These are phyloP conservation scores for Thalassia testudinum DNA, from an alignment of 116 monocot species.

Conservation along the genomic window DNA sequence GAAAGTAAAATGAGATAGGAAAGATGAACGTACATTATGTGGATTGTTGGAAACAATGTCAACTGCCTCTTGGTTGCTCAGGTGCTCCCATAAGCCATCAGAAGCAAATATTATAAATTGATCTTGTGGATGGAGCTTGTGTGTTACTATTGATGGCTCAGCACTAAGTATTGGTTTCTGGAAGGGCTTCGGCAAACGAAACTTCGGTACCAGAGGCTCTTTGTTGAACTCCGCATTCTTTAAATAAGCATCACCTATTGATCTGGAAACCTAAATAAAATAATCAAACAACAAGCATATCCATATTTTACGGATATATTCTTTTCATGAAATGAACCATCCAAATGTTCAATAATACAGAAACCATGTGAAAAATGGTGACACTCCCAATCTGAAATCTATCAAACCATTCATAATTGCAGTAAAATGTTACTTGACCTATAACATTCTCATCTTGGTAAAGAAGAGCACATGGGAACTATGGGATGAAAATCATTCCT, in stretches of 20 bases:
- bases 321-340: too few relatives aligned
- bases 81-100: constrained; percentile 37
- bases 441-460: too few relatives aligned
- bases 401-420: too few relatives aligned
- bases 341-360: too few relatives aligned
- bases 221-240: constrained; percentile 26
- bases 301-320: too few relatives aligned
- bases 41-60: constrained; percentile 20
- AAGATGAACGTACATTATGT: constrained; percentile 11
- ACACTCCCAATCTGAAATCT: too few relatives aligned
- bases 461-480: too few relatives aligned
- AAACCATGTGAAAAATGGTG: background rate
- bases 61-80: constrained; percentile 35
- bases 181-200: constrained; percentile 17
- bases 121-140: constrained; percentile 17
- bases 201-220: constrained; percentile 15
- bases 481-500: background rate
- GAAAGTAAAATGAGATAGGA: too few relatives aligned
- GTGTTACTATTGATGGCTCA: constrained; percentile 20
- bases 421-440: too few relatives aligned
- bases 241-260: constrained; percentile 34
- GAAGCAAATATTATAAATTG: constrained; percentile 34
- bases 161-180: constrained; percentile 22
- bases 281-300: background rate
- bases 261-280: constrained; percentile 26